Conservation (phyloP, 2,329 filamentous ascomycete species). For the Xylaria sp. region DNA sequence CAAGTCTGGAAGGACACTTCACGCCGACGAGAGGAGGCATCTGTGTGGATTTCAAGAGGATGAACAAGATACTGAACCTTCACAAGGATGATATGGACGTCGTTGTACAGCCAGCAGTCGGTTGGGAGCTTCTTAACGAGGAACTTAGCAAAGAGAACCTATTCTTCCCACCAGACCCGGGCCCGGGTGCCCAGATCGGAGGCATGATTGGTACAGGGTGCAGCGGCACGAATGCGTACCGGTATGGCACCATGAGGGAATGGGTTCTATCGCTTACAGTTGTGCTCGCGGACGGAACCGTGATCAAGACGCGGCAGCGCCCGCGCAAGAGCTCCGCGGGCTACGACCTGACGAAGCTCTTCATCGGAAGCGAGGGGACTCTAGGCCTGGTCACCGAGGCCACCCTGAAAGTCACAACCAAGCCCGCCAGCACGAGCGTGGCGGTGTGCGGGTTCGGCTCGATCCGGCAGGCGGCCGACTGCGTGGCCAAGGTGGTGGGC, state of each 20-base stretch:
- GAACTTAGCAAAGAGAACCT: constrained; percentile 67
- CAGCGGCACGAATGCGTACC: constrained; percentile 77
- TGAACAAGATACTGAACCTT: constrained; percentile 71
- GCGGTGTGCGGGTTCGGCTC: constrained; percentile 58
- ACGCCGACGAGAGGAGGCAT: constrained; percentile 73
- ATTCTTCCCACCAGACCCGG: constrained; percentile 85
- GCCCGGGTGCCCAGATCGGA: constrained; percentile 82
- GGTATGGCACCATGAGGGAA: constrained; percentile 87
- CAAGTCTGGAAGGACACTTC: constrained; percentile 78
- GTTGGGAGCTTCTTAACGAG: constrained; percentile 79
- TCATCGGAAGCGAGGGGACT: constrained; percentile 82
- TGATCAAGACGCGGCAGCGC: constrained; percentile 78
- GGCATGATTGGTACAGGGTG: constrained; percentile 73
- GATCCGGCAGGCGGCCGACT: constrained; percentile 67
- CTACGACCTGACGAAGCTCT: constrained; percentile 79
- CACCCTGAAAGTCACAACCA: constrained; percentile 73
- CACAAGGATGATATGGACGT: constrained; percentile 71
- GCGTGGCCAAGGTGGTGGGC: constrained; percentile 71
- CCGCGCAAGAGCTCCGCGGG: constrained; percentile 79
- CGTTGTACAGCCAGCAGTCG: constrained; percentile 72
- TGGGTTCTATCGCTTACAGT: constrained; percentile 84
- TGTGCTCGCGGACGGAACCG: constrained; percentile 78
- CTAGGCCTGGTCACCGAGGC: constrained; percentile 80
- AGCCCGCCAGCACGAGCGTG: constrained; percentile 73
- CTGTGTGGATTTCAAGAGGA: constrained; percentile 74